Evolutionary conservation across 1,139 yeast species (phyloP).

Genomic region (Saccharomyces pastorianus): DNA sequence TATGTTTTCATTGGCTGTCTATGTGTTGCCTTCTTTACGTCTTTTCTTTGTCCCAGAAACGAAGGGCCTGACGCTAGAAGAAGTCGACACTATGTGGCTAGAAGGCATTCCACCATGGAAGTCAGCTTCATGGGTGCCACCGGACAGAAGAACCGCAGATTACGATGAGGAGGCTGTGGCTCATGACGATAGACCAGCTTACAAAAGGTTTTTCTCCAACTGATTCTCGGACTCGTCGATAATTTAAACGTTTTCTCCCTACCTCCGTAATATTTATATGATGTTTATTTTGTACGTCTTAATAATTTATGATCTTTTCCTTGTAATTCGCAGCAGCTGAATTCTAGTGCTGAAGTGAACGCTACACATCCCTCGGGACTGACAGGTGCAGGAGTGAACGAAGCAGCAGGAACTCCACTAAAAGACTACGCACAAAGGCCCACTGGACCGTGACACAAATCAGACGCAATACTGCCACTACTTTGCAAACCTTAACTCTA

Average conservation of each 20-base stretch:
- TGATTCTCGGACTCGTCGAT: not conserved
- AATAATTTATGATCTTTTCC: not conserved
- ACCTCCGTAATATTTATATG: not conserved
- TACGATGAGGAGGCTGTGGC: constrained; percentile 18
- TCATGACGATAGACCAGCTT: constrained; percentile 24
- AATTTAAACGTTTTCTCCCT: no score
- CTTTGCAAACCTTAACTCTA: no score
- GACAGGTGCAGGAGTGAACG: no score
- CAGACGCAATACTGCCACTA: no score
- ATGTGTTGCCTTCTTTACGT: no score
- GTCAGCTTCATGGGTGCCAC: constrained; percentile 25
- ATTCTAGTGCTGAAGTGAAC: no score
- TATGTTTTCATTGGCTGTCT: constrained; percentile 54
- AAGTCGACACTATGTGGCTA: constrained; percentile 51
- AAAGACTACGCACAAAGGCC: no score
- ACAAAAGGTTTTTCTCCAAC: constrained; percentile 13
- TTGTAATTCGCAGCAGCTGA: no score
- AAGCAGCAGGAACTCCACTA: no score
- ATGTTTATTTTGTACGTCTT: not conserved
- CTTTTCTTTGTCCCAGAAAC: constrained; percentile 57
- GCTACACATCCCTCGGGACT: no score
- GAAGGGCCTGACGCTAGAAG: constrained; percentile 58
- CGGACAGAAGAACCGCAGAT: constrained; percentile 27
- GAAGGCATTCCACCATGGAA: constrained; percentile 37
- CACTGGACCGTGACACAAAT: no score